Percentiles rank a stretch among this genome's conserved stretches.
phyloP scores from a whole-genome alignment of 345 rosid genomes.

The Stellera chamaejasme region DNA sequence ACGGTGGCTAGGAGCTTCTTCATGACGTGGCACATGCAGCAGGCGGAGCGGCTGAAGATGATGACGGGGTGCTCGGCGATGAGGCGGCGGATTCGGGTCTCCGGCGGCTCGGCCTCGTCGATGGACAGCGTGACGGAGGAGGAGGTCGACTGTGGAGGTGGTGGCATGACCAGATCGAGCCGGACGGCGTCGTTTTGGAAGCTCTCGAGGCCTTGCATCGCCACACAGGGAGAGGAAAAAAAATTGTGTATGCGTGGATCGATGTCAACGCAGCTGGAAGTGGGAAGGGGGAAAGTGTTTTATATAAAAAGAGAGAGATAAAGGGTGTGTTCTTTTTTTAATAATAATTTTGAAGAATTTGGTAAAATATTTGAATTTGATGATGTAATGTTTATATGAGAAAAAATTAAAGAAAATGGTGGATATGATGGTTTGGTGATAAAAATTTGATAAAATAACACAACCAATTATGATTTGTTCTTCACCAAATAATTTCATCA shows the following conservation, averaged over 20 bases:
- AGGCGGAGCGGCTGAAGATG: slow-evolving; percentile 78
- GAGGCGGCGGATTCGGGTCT: slow-evolving; percentile 68
- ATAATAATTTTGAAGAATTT: too few relatives aligned
- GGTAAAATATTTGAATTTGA: too few relatives aligned
- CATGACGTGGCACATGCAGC: slow-evolving; percentile 99
- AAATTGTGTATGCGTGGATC: background rate
- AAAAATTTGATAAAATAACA: too few relatives aligned
- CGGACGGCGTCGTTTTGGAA: slow-evolving; percentile 36
- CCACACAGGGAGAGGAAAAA: slow-evolving; percentile 13
- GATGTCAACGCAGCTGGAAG: slow-evolving; percentile 27
- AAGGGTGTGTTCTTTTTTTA: background rate
- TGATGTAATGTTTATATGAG: too few relatives aligned
- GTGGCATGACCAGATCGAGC: slow-evolving; percentile 38
- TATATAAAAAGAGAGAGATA: slow-evolving; percentile 9
- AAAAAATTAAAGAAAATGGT: too few relatives aligned
- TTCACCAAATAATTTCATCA: too few relatives aligned
- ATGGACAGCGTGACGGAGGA: slow-evolving; percentile 39
- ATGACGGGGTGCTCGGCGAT: slow-evolving; percentile 86
- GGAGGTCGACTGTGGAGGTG: background rate
- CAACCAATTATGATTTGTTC: too few relatives aligned
- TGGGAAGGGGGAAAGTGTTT: slow-evolving; percentile 19
- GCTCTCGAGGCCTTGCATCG: slow-evolving; percentile 68
- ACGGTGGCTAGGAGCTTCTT: slow-evolving; percentile 61
- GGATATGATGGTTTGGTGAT: too few relatives aligned
- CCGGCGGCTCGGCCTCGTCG: slow-evolving; percentile 70